Base-by-base conservation (phyloP, 768 basidiomycete species). In the Astraeus odoratus region DNA sequence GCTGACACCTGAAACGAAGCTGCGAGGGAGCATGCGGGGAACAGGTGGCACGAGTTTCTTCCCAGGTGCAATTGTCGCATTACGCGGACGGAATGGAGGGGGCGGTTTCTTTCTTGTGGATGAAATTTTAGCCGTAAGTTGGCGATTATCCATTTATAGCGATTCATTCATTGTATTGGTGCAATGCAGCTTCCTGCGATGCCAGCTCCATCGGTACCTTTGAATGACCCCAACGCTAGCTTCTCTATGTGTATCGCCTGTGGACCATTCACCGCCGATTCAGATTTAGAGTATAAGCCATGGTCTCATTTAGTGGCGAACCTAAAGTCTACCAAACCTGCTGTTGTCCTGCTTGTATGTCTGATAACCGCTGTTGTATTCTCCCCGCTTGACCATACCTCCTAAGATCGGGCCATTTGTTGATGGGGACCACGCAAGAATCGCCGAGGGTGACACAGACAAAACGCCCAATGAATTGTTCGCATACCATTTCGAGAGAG, bases 21-120 rank as follows among this genome's bases (percentile, higher is more conserved):
- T 95, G 2, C 75, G 83, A 30, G 82, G 82, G 15, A 74, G 76
- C 1, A 57, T 70, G 12, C 73, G 73, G 44, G 87, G 86, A 9
- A 68, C 77, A 8, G 77, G 75, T 13, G 80, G 81, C 0, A 65
- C 83, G 8, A 83, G 87, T 1, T 59, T 98, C 33, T 98, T 94
- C 58, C 91, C 93, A 4, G 96, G 96, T 3, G 82, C 82, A 23
- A 79, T 98, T 42, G 84, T 84, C 1, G 92, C 85, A 0, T 57
- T 97, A 25, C 87, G 80, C 49, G 96, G 96, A 0, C 78, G 76
- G 60, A 98, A 98, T 62, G 92, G 93, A 1, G 89, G 92, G 2
- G 93, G 89, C 5, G 86, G 81, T 3, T 81, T 81, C 68, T 98
- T 97, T 58, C 71, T 80, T 8, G 94, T 85, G 0, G 78, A 78